Evolutionary conservation across 352 stramenopile genomes (phyloP).

Genomic region (Pythium myriotylum): DNA sequence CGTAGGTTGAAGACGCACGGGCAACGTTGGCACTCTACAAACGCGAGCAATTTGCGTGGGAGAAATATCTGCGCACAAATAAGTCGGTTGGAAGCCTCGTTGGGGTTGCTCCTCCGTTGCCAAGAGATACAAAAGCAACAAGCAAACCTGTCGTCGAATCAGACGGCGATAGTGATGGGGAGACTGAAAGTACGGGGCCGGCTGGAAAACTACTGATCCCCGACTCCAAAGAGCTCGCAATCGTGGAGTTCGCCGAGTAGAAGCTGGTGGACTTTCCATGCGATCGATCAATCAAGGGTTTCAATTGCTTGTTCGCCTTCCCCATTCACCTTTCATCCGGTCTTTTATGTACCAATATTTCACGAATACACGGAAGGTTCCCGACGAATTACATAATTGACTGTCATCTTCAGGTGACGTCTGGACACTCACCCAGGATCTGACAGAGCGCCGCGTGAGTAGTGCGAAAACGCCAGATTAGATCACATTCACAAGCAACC

Average conservation of each 20-base stretch:
- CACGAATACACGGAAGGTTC: too few species aligned
- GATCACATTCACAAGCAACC: too few species aligned
- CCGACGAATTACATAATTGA: too few species aligned
- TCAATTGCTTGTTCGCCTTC: too few species aligned
- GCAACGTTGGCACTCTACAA: conserved; percentile 83
- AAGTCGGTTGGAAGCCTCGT: conserved; percentile 58
- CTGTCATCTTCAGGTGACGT: too few species aligned
- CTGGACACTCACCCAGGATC: too few species aligned
- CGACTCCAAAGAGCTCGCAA: conserved; percentile 66
- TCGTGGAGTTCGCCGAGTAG: conserved; percentile 80
- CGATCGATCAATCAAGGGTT: too few species aligned
- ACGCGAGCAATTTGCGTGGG: conserved; percentile 79
- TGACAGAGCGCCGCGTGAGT: too few species aligned
- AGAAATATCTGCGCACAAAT: conserved; percentile 78
- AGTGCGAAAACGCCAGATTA: too few species aligned
- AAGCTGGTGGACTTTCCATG: too few species aligned
- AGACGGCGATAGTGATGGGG: conserved; percentile 37
- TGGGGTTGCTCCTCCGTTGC: conserved; percentile 51
- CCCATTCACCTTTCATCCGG: too few species aligned
- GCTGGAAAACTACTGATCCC: conserved; percentile 37
- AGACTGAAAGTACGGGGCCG: conserved; percentile 18
- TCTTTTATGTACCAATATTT: too few species aligned
- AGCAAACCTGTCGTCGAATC: conserved; percentile 17
- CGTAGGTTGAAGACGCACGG: conserved; percentile 76
- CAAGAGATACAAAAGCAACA: conserved; percentile 30